Conservation (phyloP, 2,329 filamentous ascomycete genomes). For the Botrytis pseudocinerea region DNA sequence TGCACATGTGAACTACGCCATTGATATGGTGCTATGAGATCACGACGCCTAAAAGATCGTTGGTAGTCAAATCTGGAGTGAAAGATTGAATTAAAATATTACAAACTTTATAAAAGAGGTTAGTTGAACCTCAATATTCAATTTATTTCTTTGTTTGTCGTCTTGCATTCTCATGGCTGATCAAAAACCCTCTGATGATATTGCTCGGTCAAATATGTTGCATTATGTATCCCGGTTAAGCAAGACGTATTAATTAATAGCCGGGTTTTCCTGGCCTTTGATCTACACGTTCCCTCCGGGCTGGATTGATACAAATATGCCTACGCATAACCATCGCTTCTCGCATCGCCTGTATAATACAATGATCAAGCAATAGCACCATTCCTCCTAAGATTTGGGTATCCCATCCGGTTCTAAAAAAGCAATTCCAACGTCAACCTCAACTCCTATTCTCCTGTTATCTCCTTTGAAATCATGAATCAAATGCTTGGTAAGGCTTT, state of each 20-base stretch:
- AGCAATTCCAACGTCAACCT: constrained; percentile 1
- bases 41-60: background rate
- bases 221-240: background rate
- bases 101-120: background rate
- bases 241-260: background rate
- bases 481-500: background rate
- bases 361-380: background rate
- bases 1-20: background rate
- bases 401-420: background rate
- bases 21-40: background rate
- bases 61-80: background rate
- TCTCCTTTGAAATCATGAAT: background rate
- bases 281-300: background rate
- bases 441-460: constrained; percentile 13
- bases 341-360: background rate
- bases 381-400: constrained; percentile 2
- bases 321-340: background rate
- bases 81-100: background rate
- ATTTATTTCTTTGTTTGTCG: background rate
- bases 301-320: background rate
- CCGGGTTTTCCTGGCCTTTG: background rate
- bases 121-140: background rate
- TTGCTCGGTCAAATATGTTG: background rate
- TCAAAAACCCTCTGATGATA: background rate
- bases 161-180: background rate